Evolutionary conservation across 164 flowering plant species (phyloP).

Genomic region (Vitis rotundifolia): DNA sequence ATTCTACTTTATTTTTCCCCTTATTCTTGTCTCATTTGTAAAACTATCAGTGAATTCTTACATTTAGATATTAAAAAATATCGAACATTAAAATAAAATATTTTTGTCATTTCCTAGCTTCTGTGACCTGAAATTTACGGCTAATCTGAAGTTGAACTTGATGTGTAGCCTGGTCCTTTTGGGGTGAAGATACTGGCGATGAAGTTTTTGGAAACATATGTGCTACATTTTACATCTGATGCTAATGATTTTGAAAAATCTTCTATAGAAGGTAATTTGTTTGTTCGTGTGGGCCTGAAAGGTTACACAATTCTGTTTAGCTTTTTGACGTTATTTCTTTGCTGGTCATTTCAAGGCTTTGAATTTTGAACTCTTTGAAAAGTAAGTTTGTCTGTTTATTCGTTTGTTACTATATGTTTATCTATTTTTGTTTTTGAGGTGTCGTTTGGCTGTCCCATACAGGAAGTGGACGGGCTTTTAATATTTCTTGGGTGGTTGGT

Average conservation of each 20-base stretch:
- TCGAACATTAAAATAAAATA: not conserved
- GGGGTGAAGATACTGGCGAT: constrained; percentile 74
- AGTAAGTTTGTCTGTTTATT: not conserved
- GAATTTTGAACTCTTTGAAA: not conserved
- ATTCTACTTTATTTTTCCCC: not conserved
- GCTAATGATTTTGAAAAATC: constrained; percentile 41
- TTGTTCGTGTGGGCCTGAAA: not conserved
- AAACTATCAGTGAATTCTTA: no score
- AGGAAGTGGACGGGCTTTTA: constrained; percentile 53
- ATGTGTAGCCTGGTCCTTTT: constrained; percentile 66
- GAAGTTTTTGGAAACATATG: constrained; percentile 80
- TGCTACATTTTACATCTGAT: constrained; percentile 68
- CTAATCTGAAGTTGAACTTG: constrained; percentile 11
- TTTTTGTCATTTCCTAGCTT: not conserved
- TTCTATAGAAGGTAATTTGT: constrained; percentile 53
- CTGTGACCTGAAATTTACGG: constrained; percentile 3
- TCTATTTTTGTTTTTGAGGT: not conserved
- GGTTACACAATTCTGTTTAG: not conserved
- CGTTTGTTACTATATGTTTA: not conserved
- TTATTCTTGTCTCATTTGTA: no score
- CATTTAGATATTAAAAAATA: not conserved
- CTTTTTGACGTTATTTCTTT: not conserved
- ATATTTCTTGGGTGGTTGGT: constrained; percentile 68
- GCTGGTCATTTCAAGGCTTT: not conserved
- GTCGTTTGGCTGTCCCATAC: constrained; percentile 16